Evolutionary conservation across 176 grass and related monocot species (phyloP), one percentile per base, ranked within the genome.

Genomic region (Aegilops speltoides): DNA sequence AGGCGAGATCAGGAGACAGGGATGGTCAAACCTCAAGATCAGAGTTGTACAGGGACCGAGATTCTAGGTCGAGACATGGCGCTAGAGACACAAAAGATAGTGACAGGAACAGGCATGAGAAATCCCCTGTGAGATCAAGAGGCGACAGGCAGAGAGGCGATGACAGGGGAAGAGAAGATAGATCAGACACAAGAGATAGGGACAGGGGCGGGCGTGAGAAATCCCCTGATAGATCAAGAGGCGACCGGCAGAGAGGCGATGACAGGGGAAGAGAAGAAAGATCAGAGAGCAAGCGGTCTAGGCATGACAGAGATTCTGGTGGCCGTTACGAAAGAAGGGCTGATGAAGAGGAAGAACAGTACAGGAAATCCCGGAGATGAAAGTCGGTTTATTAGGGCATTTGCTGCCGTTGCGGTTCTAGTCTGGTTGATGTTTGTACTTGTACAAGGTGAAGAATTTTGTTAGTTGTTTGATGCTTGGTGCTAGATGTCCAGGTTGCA

Each of bases 1-100:
- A 67, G 23, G 23, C 45, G 26, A 89, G 68, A 40, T 83, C 86
- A 75, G 63, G 4, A 8, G 32, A 79, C 10, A 85, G 88, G 28
- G 85, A 80, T 79, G 82, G 78, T 10, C 82, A 73, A 24, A 48
- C 93, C 48, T 91, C 79, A 48, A 91, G 85, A 83, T 80, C 78
- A 33, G 66, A 89, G 28, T 14, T 72, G 4, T 62, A 71, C 46
- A 75, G 85, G 48, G 84, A 91, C 16, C 34, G 69, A 19, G 86
- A 81, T 69, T 67, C 84, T 57, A 91, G 81, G 20, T 14, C 9
- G 17, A 84, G 75, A 65, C 84, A 15, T 43, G 64, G 81, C 5
- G 84, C 87, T 23, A 78, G 64, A 56, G 79, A 48, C 41, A 38
- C 32, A 73, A 76, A 87, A 81, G 41, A 88, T 26, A 37, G 36